Evolutionary conservation across 2,329 filamentous ascomycete species (phyloP), one percentile per base, ranked within the genome.

Genomic region (Neopestalotiopsis sp.): DNA sequence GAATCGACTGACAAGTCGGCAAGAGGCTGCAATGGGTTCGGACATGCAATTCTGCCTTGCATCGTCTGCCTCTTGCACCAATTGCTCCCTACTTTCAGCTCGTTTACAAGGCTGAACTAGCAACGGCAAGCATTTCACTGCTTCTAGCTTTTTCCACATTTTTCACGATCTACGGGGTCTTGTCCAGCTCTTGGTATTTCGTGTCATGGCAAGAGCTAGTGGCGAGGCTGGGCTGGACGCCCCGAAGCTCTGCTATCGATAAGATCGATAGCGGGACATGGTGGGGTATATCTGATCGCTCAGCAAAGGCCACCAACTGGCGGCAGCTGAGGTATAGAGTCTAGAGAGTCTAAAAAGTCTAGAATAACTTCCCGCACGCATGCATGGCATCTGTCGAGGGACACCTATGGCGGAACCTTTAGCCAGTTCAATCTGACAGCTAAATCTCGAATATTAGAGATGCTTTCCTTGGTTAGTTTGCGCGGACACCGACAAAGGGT

Each of bases 1-100:
- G 68, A 69, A 69, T 42, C 34, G 59, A 59, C 57, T 59, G 57
- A 52, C 10, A 10, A 52, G 17, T 9, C n/a, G 17, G 45, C 14
- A 52, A 52, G 17, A 52, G 45, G 45, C 45, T 52, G 45, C 45
- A 20, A 52, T 52, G 45, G 45, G n/a, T 28, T 52, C 45, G 45
- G n/a, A n/a, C 20, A 20, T n/a, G 20, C 20, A 4, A 17, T 52
- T 52, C 45, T 52, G 45, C 45, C 45, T 52, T 52, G 45, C 45
- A n/a, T 9, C 17, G 45, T n/a, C 45, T 52, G 34, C n/a, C 20
- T 24, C 7, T 52, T 4, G 17, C 20, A 20, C 45, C 45, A 52
- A 52, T 52, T 52, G n/a, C 45, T 24, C 4, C 45, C 45, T 9
- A 52, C 9, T 52, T 17, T 20, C 45, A n/a, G 17, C 17, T 52